Evolutionary conservation across 441 rosid species (phyloP), one percentile per base, ranked within the genome.

Genomic region (Erysimum cheiri): DNA sequence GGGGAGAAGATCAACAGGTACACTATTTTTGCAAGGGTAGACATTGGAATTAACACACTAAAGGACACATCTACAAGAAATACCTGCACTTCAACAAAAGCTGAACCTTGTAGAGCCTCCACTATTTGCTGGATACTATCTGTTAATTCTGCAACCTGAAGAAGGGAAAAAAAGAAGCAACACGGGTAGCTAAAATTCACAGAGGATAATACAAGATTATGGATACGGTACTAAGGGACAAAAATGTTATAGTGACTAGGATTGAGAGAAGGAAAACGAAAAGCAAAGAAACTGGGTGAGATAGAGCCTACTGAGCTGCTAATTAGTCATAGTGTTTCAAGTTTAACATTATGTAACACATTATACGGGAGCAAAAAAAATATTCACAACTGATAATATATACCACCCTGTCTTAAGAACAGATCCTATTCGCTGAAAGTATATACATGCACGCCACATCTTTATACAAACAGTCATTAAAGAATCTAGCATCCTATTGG

Each of bases 71-170:
- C 32, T 14, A 60, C 17, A 44, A 53, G 43, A 53, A 10, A 50
- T 85, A 92, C 98, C 96, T 92, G 90, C 33, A 92, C 85, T 86
- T 91, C 94, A 49, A 91, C 86, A 60, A 62, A 49, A 39, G 75
- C 56, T 50, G 97, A 92, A 70, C 59, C 70, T 78, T 80, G 91
- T n/a, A 92, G 28, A 57, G 92, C 83, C 35, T 92, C 92, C 86
- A 84, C 63, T 76, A 92, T 88, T 52, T 80, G 69, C 64, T 78
- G 90, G 48, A 86, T 78, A 57, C 77, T 85, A 65, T 86, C 84
- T 5, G 98, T 88, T 78, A 90, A 80, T 37, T 68, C 72, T 6
- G 78, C 77, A 71, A 91, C 90, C 97, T 91, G 88, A 65, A 81
- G 61, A 32, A 61, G 67, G 32, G 14, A 11, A 54, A 26, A 53